Base-by-base conservation (phyloP, 495 filamentous ascomycete species). In the Eremomyces bilateralis region DNA sequence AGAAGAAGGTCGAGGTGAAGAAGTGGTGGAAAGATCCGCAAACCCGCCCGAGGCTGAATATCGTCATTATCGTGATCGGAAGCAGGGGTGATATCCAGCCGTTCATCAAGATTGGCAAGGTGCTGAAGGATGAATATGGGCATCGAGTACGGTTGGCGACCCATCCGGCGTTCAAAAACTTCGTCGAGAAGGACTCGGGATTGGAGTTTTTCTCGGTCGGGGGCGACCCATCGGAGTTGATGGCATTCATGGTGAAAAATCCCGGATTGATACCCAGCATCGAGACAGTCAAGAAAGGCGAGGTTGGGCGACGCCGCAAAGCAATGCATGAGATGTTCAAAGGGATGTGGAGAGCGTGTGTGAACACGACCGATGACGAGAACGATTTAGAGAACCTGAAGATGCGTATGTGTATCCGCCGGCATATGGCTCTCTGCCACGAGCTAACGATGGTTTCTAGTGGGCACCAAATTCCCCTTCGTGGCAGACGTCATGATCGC, bases 211-310 rank as follows among this genome's bases (percentile, higher is more conserved):
- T 78, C 49, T 62, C 61, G 37, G 65, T 80, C 21, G 75, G 75
- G 3, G 75, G 75, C 1, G 70, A 80, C 42, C 76, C 76, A 3
- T 61, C 70, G 1, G 70, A 80, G 52, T 49, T 80, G 21, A 80
- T 80, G 76, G 76, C 75, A 3, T 80, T 76, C 44, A 80, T 80
- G 75, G 75, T 80, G 24, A 80, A 80, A 50, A 76, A 80, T 51
- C 76, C 75, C 0, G 73, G 74, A 0, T 52, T 80, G 48, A 68
- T 80, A 28, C 76, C 75, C 0, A 64, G 58, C 1, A 47, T 79
- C 15, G 64, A 74, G 15, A 67, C 71, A 0, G 52, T 80, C 15
- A 72, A 66, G 41, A 62, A 58, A 22, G 76, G 76, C 6, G 75
- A 79, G 44, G 65, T 80, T 42, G 61, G 58, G 10, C 54, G 56